Base-by-base conservation (phyloP, 140 eudicot species). In the Flaveria floridana region DNA sequence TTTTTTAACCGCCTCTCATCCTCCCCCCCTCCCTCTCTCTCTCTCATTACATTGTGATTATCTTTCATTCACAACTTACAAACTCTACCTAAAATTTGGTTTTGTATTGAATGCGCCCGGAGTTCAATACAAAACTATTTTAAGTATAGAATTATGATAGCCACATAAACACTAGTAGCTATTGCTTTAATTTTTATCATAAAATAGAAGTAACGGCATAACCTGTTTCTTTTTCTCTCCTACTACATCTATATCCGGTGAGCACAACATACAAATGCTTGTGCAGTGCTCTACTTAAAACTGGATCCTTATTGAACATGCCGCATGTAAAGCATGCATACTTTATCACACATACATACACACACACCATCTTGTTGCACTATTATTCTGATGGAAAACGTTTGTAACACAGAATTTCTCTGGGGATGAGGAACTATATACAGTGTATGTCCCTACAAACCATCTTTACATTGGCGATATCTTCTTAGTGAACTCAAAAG, bases 391-490 rank as follows among this genome's bases (percentile, higher is more conserved):
- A 72, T 41, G 11, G 15, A 42, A 34, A 34, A n/a, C 5, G 0
- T 79, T 79, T 79, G 61, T 16, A 9, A 74, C 74, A 28, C 81
- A 87, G 87, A 83, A 75, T 78, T 80, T 70, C 70, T 53, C 81
- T 30, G 91, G 95, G 52, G 96, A 90, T 25, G 96, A 90, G 78
- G 96, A 87, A 77, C 83, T 89, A 19, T 89, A 83, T 68, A 85
- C 94, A 56, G 86, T 89, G 4, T 89, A 85, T 65, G 91, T 89
- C 28, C 93, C 96, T 9, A 89, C 96, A 19, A 89, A 89, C 72
- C 90, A 89, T 84, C 88, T 89, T 64, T 89, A 87, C 76, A 87
- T 89, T 53, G 96, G 96, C 15, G 96, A 89, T 71, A 79, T 89
- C 25, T 87, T 89, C 80, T 52, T 89, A 52, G 93, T 89, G 76